Percentiles rank a stretch among this genome's conserved stretches.
These are phyloP conservation scores for Kalmusia sp. DNA, from an alignment of 2,329 filamentous ascomycete genomes.

Conservation along the genomic window DNA sequence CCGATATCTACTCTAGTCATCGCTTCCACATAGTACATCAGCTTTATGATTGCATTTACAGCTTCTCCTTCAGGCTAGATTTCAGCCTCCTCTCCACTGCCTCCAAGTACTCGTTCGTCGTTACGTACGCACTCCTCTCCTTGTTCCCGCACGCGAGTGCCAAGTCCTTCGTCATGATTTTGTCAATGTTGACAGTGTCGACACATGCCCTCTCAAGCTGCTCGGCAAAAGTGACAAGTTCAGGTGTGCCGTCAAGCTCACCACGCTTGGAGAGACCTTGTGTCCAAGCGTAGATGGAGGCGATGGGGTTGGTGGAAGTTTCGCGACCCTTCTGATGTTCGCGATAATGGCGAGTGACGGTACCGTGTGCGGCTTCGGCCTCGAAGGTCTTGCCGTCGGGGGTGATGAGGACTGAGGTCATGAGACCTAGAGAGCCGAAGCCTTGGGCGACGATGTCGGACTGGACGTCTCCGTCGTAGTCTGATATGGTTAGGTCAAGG, in stretches of 20 bases:
- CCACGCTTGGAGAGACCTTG: constrained; percentile 92
- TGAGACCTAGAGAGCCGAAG: constrained; percentile 96
- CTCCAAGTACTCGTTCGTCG: constrained; percentile 85
- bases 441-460: constrained; percentile 98
- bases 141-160: constrained; percentile 94
- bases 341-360: constrained; percentile 97
- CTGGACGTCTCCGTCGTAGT: constrained; percentile 99
- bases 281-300: constrained; percentile 99
- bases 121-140: constrained; percentile 84
- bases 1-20: neutral
- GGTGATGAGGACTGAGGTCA: constrained; percentile 97
- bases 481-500: constrained; percentile 54
- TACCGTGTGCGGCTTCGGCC: constrained; percentile 96
- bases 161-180: constrained; percentile 99
- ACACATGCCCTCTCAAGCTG: constrained; percentile 90
- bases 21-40: constrained; percentile 7
- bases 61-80: constrained; percentile 77
- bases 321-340: constrained; percentile 98
- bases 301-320: constrained; percentile 98
- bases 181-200: constrained; percentile 90
- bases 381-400: constrained; percentile 97
- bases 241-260: constrained; percentile 89
- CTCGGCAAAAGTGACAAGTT: constrained; percentile 90
- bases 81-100: constrained; percentile 92
- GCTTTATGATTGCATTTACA: constrained; percentile 58